These are phyloP conservation scores for Zymoseptoria brevis DNA, from an alignment of 2,329 filamentous ascomycete genomes.

Conservation along the genomic window DNA sequence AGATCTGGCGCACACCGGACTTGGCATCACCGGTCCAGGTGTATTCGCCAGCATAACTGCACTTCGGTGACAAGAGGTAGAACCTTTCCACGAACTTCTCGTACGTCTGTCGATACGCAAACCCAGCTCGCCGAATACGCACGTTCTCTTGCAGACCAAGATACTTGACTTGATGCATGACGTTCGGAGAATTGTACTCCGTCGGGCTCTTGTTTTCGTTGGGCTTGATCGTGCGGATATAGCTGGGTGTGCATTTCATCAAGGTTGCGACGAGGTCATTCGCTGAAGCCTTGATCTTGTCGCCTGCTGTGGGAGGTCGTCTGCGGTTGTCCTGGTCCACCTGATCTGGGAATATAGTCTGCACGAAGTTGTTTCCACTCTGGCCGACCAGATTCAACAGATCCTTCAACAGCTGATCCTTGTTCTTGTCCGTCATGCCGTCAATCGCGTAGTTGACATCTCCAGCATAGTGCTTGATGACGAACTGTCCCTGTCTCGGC, in stretches of 20 bases:
- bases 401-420: slow-evolving; percentile 93
- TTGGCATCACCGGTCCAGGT: slow-evolving; percentile 88
- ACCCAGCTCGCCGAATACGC: slow-evolving; percentile 88
- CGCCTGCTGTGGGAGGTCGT: slow-evolving; percentile 86
- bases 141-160: slow-evolving; percentile 99
- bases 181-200: slow-evolving; percentile 86
- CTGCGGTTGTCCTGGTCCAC: slow-evolving; percentile 94
- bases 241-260: slow-evolving; percentile 95
- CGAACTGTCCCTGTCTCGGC: slow-evolving; percentile 87
- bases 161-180: slow-evolving; percentile 97
- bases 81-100: slow-evolving; percentile 98
- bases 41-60: slow-evolving; percentile 93
- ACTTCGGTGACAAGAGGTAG: slow-evolving; percentile 87
- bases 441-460: slow-evolving; percentile 92
- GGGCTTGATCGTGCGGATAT: slow-evolving; percentile 97
- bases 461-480: slow-evolving; percentile 97
- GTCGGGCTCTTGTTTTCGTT: slow-evolving; percentile 97
- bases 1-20: slow-evolving; percentile 80
- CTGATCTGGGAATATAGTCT: slow-evolving; percentile 81
- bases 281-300: slow-evolving; percentile 90
- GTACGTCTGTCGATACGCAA: slow-evolving; percentile 93
- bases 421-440: slow-evolving; percentile 99
- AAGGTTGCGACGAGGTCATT: slow-evolving; percentile 91
- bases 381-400: slow-evolving; percentile 76
- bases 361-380: slow-evolving; percentile 79